Evolutionary conservation across 2,329 filamentous ascomycete genomes (phyloP), one percentile per base, ranked within the genome.

Genomic region (Fusarium kyushuense): DNA sequence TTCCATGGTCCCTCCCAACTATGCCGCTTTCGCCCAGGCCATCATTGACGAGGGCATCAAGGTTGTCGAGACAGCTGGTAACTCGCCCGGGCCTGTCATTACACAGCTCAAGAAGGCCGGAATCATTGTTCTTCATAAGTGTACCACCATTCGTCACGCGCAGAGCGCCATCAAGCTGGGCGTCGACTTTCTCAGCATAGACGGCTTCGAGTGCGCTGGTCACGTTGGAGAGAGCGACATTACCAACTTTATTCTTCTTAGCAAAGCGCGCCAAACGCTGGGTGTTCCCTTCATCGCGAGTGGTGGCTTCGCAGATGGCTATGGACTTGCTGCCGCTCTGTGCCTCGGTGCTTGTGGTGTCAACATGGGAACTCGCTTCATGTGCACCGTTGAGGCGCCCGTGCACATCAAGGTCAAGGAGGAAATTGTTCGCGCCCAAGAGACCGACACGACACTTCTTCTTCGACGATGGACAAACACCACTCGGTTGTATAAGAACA

Each of bases 321-420:
- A 97, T 75, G 96, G 96, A 6, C 86, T 99, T 21, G 96, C 96
- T 1, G 96, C 95, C 3, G 96, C 96, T 10, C 84, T 99, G 72
- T 90, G 91, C 40, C 86, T 99, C 14, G 96, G 96, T 35, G 96
- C 96, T 0, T 92, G 93, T 78, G 96, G 96, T 67, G 90, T 98
- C 82, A 99, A 99, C 82, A 99, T 99, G 96, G 96, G 96, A 59
- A 99, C 96, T 12, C 86, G 96, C 41, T 99, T 98, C 84, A 96
- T 99, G 92, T 95, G 92, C 83, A 98, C 96, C 1, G 85, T 95
- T 43, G 96, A 98, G 81, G 90, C 94, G 17, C 96, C 96, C 1
- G 92, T 99, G 68, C 96, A 99, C 81, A 78, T 88, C 48, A 97
- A 97, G 72, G 93, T 99, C 83, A 99, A 99, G 86, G 86, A 96